Conservation (phyloP, 1,139 yeast genomes). For the Blastobotrys serpentis region DNA sequence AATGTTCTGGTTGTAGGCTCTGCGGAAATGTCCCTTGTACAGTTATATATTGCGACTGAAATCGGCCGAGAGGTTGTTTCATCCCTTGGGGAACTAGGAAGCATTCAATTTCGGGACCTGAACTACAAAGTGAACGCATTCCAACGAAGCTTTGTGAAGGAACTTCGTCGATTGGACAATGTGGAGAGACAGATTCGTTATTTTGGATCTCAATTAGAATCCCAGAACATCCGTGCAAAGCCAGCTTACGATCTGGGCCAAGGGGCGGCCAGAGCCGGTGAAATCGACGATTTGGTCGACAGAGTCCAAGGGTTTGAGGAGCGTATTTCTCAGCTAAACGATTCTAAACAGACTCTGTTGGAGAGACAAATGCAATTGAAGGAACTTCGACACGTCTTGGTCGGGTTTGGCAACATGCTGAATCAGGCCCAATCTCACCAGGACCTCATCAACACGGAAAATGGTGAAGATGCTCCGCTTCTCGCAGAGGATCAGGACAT, state of each 20-base stretch:
- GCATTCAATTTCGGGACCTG: conserved; percentile 81
- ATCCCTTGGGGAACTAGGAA: conserved; percentile 77
- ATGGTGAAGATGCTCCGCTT: conserved; percentile 38
- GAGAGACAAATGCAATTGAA: conserved; percentile 54
- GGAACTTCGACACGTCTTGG: conserved; percentile 67
- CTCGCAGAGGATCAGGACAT: conserved; percentile 30
- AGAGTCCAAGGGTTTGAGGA: conserved; percentile 63
- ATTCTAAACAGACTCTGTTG: conserved; percentile 54
- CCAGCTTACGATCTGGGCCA: conserved; percentile 9
- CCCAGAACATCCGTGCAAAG: not conserved
- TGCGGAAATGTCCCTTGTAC: conserved; percentile 93
- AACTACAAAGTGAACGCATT: conserved; percentile 77
- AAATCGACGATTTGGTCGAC: conserved; percentile 72
- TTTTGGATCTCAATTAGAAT: conserved; percentile 28
- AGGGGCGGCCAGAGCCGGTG: conserved; percentile 50
- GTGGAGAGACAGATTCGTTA: conserved; percentile 58
- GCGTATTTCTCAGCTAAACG: conserved; percentile 55
- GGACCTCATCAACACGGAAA: conserved; percentile 31
- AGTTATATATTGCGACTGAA: conserved; percentile 87
- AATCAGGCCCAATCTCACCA: conserved; percentile 31
- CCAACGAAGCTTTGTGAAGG: conserved; percentile 85
- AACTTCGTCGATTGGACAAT: conserved; percentile 66
- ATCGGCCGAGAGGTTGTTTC: conserved; percentile 87
- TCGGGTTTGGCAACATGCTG: conserved; percentile 61
- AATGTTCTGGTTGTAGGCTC: conserved; percentile 46